Percentiles rank a stretch among this genome's conserved stretches.
Conservation (phyloP, 306 rosid genomes). For the Phaseolus lunatus region DNA sequence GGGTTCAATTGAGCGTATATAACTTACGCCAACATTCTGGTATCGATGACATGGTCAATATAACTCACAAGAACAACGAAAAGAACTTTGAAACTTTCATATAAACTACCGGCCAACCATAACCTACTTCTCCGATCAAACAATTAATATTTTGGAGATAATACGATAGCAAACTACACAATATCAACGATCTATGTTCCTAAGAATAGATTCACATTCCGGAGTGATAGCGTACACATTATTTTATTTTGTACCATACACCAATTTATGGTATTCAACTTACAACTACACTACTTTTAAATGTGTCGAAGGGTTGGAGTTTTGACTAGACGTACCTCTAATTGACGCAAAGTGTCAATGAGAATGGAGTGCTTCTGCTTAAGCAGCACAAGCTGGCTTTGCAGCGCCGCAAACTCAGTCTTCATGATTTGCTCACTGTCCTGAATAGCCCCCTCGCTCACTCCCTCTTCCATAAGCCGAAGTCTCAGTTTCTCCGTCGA, state of each 20-base stretch:
- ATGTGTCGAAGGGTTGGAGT: slow-evolving; percentile 29
- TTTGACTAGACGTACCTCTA: slow-evolving; percentile 78
- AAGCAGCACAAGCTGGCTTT: slow-evolving; percentile 77
- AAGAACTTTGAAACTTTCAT: slow-evolving; percentile 14
- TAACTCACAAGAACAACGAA: background rate
- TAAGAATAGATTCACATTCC: slow-evolving; percentile 17
- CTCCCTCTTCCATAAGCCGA: slow-evolving; percentile 76
- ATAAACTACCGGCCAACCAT: slow-evolving; percentile 8
- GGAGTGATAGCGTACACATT: slow-evolving; percentile 12
- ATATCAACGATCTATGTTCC: background rate
- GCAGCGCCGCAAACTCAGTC: slow-evolving; percentile 79
- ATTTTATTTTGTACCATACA: background rate
- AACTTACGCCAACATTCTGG: slow-evolving; percentile 22
- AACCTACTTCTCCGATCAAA: slow-evolving; percentile 1
- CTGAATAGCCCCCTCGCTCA: slow-evolving; percentile 72
- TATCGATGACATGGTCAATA: slow-evolving; percentile 3
- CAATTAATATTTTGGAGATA: slow-evolving; percentile 27
- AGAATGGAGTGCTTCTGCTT: slow-evolving; percentile 91
- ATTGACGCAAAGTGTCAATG: slow-evolving; percentile 80
- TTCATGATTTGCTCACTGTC: slow-evolving; percentile 91
- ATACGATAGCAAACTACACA: slow-evolving; percentile 6
- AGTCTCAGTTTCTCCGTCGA: slow-evolving; percentile 82
- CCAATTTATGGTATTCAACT: background rate
- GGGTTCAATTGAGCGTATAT: slow-evolving; percentile 9
- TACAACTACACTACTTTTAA: background rate